These are phyloP conservation scores for Saccharomycopsis phalli DNA, from an alignment of 1,139 yeast genomes.

Conservation along the genomic window DNA sequence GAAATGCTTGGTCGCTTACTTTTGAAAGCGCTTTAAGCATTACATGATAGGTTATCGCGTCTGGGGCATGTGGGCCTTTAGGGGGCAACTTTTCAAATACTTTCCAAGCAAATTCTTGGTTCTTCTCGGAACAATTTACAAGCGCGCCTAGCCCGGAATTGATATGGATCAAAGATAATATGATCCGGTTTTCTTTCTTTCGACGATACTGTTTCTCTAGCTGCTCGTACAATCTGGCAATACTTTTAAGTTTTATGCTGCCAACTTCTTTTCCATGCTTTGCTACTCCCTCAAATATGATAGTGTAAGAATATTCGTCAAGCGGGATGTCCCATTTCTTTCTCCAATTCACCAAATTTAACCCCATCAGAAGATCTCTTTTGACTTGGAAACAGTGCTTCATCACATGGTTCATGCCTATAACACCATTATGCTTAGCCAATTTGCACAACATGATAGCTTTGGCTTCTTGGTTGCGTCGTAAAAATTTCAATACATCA, in stretches of 20 bases:
- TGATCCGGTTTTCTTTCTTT: neutral
- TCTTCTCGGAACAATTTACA: conserved; percentile 22
- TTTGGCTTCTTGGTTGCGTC: conserved; percentile 38
- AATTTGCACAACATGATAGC: conserved; percentile 46
- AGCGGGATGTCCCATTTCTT: conserved; percentile 52
- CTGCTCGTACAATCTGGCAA: conserved; percentile 4
- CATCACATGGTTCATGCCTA: conserved; percentile 53
- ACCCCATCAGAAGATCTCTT: conserved; percentile 35
- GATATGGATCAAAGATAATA: conserved; percentile 25
- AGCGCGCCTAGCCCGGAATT: conserved; percentile 30
- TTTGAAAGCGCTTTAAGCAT: conserved; percentile 11
- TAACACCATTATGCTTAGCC: conserved; percentile 43
- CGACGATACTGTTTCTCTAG: neutral
- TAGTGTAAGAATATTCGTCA: conserved; percentile 46
- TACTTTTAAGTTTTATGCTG: neutral
- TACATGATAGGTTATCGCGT: conserved; percentile 8
- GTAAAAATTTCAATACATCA: conserved; percentile 44
- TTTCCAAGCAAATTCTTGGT: conserved; percentile 26
- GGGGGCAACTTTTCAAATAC: conserved; percentile 24
- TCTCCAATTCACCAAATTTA: conserved; percentile 43
- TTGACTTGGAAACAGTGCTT: conserved; percentile 38
- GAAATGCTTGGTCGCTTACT: neutral
- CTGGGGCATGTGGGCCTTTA: conserved; percentile 19
- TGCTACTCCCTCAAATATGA: conserved; percentile 50
- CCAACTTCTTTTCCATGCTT: conserved; percentile 26